Percentiles rank a stretch among this genome's conserved stretches.
Conservation (phyloP, 257 asterid genomes). For the Ilex asprella region DNA sequence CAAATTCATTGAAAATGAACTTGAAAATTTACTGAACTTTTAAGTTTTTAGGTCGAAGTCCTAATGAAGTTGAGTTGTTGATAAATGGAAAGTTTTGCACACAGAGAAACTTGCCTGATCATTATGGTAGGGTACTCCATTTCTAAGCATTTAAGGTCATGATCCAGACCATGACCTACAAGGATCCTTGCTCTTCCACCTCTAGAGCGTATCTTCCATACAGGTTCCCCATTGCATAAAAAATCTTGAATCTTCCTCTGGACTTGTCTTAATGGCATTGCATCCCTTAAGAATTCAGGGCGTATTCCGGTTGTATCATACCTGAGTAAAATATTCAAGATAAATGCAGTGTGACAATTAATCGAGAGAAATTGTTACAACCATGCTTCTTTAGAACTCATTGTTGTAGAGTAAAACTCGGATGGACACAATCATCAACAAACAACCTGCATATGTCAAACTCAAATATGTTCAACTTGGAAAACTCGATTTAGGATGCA, state of each 20-base stretch:
- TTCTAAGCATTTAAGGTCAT: conserved; percentile 75
- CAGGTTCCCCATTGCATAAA: conserved; percentile 82
- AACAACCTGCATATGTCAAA: no score
- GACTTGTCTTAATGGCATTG: conserved; percentile 61
- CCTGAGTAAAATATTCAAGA: conserved; percentile 28
- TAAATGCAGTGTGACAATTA: neutral
- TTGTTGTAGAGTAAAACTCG: no score
- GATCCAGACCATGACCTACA: conserved; percentile 86
- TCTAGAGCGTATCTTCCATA: conserved; percentile 76
- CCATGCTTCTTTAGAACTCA: no score
- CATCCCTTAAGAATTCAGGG: conserved; percentile 71
- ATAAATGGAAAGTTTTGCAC: no score
- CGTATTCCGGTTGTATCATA: conserved; percentile 78
- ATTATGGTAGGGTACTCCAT: conserved; percentile 57
- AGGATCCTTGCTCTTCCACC: conserved; percentile 76
- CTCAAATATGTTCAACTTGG: no score
- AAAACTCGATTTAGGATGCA: neutral
- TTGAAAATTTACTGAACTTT: no score
- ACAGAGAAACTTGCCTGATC: conserved; percentile 45
- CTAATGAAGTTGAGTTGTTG: no score
- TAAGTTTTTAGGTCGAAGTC: no score
- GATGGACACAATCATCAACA: no score
- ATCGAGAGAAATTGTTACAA: neutral
- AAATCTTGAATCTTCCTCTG: conserved; percentile 76
- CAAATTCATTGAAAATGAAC: no score